A percentile compares a stretch with the other conserved stretches of the same genome.
Conservation (phyloP, 306 rosid genomes). For the Sesbania bispinosa region DNA sequence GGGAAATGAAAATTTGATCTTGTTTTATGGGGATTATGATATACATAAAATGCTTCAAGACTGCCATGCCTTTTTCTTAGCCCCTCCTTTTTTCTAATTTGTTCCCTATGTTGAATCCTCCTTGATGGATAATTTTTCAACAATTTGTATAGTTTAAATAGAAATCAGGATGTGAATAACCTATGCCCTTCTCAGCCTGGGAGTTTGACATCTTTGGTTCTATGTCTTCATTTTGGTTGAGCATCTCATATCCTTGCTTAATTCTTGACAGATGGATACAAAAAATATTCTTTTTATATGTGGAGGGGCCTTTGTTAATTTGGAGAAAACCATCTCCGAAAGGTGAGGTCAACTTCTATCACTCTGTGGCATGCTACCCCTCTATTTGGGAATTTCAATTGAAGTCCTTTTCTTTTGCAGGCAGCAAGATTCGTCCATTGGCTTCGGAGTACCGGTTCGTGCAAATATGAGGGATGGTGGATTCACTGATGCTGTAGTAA, state of each 20-base stretch:
- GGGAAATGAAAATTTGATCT: not conserved
- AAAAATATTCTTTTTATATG: constrained; percentile 68
- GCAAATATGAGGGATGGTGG: constrained; percentile 49
- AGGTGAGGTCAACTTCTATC: constrained; percentile 38
- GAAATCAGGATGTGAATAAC: constrained; percentile 8
- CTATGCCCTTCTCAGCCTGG: not conserved
- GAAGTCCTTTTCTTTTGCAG: constrained; percentile 31
- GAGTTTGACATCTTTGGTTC: constrained; percentile 9
- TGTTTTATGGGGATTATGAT: not conserved
- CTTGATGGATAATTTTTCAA: not conserved
- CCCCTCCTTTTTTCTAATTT: not conserved
- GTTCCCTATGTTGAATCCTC: not conserved
- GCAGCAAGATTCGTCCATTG: constrained; percentile 73
- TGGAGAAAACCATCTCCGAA: constrained; percentile 72
- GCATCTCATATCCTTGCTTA: constrained; percentile 2
- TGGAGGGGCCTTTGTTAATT: constrained; percentile 71
- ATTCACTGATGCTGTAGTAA: constrained; percentile 45
- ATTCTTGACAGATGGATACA: constrained; percentile 53
- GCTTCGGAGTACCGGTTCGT: constrained; percentile 74
- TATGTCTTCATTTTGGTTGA: not conserved
- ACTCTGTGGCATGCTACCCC: not conserved
- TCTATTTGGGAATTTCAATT: not conserved
- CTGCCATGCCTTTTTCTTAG: not conserved
- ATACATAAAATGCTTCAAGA: not conserved
- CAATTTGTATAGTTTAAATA: not conserved